phyloP scores from a whole-genome alignment of 2,329 filamentous ascomycete genomes.

The Pyricularia sp. region DNA sequence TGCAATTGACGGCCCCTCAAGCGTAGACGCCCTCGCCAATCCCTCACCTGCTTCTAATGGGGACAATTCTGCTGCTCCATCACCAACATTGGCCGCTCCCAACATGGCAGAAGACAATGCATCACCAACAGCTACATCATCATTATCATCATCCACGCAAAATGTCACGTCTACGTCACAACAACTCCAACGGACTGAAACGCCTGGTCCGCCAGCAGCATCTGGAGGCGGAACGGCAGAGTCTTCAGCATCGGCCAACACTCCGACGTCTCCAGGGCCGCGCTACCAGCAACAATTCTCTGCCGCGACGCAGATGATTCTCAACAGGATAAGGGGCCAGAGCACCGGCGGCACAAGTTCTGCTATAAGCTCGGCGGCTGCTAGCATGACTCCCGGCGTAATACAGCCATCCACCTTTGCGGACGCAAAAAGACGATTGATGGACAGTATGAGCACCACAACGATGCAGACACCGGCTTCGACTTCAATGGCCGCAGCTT shows the following conservation, averaged over 20 bases:
- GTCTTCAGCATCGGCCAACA: not conserved
- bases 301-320: conserved; percentile 26
- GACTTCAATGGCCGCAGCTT: conserved; percentile 1
- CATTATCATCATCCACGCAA: not conserved
- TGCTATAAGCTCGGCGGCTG: conserved; percentile 20
- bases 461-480: conserved; percentile 22
- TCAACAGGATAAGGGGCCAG: conserved; percentile 21
- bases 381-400: conserved; percentile 9
- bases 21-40: not conserved
- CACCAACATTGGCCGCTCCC: not conserved
- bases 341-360: conserved; percentile 21
- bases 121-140: not conserved
- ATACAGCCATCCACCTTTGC: conserved; percentile 23
- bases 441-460: conserved; percentile 26
- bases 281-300: conserved; percentile 17
- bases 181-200: not conserved
- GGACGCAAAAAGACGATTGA: conserved; percentile 24
- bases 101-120: not conserved
- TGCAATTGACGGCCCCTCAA: not conserved
- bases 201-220: not conserved
- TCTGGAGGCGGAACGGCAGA: not conserved
- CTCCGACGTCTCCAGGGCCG: conserved; percentile 6
- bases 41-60: not conserved
- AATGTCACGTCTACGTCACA: not conserved
- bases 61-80: not conserved